Conservation (phyloP, 2,329 filamentous ascomycete genomes). For the Ophiosphaerella narmari region DNA sequence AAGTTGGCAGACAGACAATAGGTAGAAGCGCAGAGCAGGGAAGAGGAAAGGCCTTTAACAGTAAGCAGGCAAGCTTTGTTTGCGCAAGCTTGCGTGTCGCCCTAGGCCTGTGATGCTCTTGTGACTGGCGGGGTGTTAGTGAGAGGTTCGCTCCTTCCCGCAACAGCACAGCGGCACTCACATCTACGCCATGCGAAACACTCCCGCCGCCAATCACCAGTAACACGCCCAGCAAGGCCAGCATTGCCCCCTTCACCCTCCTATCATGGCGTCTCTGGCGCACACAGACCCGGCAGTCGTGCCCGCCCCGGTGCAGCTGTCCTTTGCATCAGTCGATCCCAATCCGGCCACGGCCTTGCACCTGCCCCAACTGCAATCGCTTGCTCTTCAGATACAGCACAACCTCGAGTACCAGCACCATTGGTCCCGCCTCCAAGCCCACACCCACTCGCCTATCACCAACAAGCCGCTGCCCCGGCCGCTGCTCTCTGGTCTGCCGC, state of each 20-base stretch:
- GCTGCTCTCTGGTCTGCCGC: constrained; percentile 73
- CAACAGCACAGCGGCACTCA: constrained; percentile 28
- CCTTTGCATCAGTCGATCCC: constrained; percentile 28
- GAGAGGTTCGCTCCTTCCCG: constrained; percentile 40
- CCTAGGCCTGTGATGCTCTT: constrained; percentile 4
- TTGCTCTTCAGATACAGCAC: constrained; percentile 66
- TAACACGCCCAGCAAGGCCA: constrained; percentile 11
- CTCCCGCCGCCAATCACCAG: constrained; percentile 23
- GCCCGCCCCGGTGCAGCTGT: constrained; percentile 41
- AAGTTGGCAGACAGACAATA: not conserved
- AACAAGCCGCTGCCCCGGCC: constrained; percentile 58
- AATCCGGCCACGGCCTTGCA: constrained; percentile 18
- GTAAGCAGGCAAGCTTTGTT: not conserved
- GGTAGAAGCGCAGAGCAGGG: not conserved
- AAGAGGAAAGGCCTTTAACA: not conserved
- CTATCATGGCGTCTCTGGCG: constrained; percentile 32
- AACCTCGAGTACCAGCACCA: constrained; percentile 78
- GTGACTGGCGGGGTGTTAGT: constrained; percentile 18
- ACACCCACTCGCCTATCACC: constrained; percentile 53
- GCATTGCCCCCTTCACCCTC: constrained; percentile 8
- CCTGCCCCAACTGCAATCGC: constrained; percentile 49
- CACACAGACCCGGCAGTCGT: constrained; percentile 29
- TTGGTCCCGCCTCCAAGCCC: constrained; percentile 67
- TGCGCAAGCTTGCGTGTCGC: constrained; percentile 11
- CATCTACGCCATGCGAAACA: constrained; percentile 24